phyloP scores from a whole-genome alignment of 2,329 filamentous ascomycete genomes.

The Tolypocladium tropicale region DNA sequence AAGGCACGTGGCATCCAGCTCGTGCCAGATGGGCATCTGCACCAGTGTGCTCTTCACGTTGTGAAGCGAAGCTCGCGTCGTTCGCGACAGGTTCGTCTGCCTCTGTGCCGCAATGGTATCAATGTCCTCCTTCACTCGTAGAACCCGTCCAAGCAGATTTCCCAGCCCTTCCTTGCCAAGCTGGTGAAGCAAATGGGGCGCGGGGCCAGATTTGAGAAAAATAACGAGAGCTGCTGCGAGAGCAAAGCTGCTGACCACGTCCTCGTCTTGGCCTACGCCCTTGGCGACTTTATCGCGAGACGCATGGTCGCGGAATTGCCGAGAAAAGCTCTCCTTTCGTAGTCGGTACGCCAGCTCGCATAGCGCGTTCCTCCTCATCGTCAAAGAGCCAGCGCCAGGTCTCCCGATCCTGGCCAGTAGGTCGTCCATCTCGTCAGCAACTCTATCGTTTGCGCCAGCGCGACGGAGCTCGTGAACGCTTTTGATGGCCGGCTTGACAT shows the following conservation, averaged over 20 bases:
- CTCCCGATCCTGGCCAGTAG: conserved; percentile 49
- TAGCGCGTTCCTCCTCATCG: conserved; percentile 46
- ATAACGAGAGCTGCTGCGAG: conserved; percentile 54
- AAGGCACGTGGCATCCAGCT: conserved; percentile 35
- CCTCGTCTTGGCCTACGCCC: conserved; percentile 47
- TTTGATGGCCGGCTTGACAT: conserved; percentile 40
- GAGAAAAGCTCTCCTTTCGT: conserved; percentile 51
- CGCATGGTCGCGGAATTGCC: conserved; percentile 64
- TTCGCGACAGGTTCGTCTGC: conserved; percentile 58
- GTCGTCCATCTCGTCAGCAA: conserved; percentile 56
- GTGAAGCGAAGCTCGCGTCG: conserved; percentile 45
- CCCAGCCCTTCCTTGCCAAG: conserved; percentile 45
- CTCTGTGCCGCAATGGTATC: conserved; percentile 51
- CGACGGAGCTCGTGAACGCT: conserved; percentile 57
- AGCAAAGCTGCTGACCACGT: conserved; percentile 52
- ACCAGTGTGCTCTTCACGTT: conserved; percentile 44
- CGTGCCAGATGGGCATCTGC: conserved; percentile 50
- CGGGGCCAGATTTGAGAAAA: conserved; percentile 50
- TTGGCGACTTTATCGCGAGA: conserved; percentile 60
- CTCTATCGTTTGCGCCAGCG: conserved; percentile 56
- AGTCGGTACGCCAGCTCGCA: conserved; percentile 51
- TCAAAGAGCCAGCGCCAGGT: conserved; percentile 34
- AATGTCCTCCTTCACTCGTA: conserved; percentile 46
- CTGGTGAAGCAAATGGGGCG: conserved; percentile 48
- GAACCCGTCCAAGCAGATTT: conserved; percentile 42